Evolutionary conservation across 2,329 filamentous ascomycete species (phyloP).

Genomic region (Arthroderma sp.): DNA sequence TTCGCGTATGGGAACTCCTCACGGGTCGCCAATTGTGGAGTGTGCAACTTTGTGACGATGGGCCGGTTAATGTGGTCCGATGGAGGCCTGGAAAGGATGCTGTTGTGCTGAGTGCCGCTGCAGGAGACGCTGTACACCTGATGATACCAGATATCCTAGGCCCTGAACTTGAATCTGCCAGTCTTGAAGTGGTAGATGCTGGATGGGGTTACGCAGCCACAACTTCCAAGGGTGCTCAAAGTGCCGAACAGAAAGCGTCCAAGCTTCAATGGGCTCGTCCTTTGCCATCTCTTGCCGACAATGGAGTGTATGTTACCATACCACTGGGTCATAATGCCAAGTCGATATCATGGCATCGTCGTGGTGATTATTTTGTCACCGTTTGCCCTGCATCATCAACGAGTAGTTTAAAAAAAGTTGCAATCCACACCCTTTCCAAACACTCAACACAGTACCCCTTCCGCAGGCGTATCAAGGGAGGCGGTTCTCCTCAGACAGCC

Average conservation of each 20-base stretch:
- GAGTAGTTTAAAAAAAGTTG: too few relatives aligned
- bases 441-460: conserved; percentile 93
- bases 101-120: conserved; percentile 69
- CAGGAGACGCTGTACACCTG: conserved; percentile 75
- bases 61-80: conserved; percentile 72
- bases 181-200: conserved; percentile 64
- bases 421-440: conserved; percentile 89
- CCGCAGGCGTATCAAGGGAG: conserved; percentile 55
- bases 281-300: conserved; percentile 57
- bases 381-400: conserved; percentile 58
- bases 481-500: conserved; percentile 70
- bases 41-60: conserved; percentile 60
- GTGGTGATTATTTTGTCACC: conserved; percentile 87
- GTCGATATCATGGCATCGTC: conserved; percentile 82
- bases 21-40: conserved; percentile 84
- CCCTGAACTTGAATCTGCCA: conserved; percentile 60
- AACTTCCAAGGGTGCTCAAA: conserved; percentile 40
- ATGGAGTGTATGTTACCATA: conserved; percentile 64
- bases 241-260: conserved; percentile 53
- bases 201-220: conserved; percentile 89
- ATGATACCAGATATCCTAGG: conserved; percentile 63
- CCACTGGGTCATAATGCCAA: conserved; percentile 73
- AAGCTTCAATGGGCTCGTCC: conserved; percentile 77
- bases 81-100: conserved; percentile 81
- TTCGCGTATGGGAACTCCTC: conserved; percentile 77